A percentile compares a stretch with the other conserved stretches of the same genome.
Conservation (phyloP, 2,329 filamentous ascomycete genomes). For the Alternaria brassicicola region DNA sequence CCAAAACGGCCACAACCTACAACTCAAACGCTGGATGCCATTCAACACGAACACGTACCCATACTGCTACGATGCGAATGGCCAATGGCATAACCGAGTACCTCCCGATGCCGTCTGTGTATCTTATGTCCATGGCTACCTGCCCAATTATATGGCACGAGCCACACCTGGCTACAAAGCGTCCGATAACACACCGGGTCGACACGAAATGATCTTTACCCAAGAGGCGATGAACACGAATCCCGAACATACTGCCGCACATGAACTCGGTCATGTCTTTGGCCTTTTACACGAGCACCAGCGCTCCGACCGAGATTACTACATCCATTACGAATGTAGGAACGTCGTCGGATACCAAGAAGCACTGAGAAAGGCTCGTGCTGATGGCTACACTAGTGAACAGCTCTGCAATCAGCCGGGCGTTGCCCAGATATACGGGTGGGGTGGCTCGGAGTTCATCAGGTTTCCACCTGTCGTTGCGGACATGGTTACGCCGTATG, state of each 20-base stretch:
- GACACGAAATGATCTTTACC: background rate
- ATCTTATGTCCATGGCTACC: background rate
- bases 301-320: background rate
- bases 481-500: background rate
- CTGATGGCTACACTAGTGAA: background rate
- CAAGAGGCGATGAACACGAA: background rate
- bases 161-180: background rate
- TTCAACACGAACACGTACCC: background rate
- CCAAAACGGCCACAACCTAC: background rate
- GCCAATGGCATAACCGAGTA: background rate
- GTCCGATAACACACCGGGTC: background rate
- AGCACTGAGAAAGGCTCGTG: background rate
- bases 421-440: background rate
- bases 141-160: background rate
- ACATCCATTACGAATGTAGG: background rate
- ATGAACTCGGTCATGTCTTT: conserved; percentile 1
- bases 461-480: background rate
- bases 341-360: background rate
- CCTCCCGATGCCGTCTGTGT: background rate
- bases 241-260: background rate
- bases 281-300: background rate
- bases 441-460: background rate
- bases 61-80: background rate
- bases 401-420: background rate
- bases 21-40: background rate